These are phyloP conservation scores for Trichophyton benhamiae DNA, from an alignment of 2,329 filamentous ascomycete genomes.

Conservation along the genomic window DNA sequence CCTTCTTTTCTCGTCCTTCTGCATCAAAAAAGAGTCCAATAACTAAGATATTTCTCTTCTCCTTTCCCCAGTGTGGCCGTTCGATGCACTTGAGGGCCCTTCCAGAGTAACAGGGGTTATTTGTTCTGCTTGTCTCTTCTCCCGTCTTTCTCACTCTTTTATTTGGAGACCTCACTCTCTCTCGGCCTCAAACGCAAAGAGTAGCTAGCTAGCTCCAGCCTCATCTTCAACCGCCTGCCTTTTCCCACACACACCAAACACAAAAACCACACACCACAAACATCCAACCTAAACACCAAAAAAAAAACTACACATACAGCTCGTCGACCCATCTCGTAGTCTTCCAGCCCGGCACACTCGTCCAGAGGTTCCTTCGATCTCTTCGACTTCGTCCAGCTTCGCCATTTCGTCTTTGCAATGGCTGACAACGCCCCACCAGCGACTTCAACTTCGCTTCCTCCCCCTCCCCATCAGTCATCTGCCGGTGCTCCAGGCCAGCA, in stretches of 20 bases:
- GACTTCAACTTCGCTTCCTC: conserved; percentile 53
- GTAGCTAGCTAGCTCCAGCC: conserved; percentile 4
- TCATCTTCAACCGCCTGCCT: not conserved
- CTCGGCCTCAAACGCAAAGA: conserved; percentile 13
- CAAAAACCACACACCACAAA: not conserved
- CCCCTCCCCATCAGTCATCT: conserved; percentile 51
- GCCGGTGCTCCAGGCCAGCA: conserved; percentile 53
- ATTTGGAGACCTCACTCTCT: conserved; percentile 6
- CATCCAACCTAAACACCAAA: too few relatives aligned
- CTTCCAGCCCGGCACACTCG: not conserved
- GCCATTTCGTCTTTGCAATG: conserved; percentile 42
- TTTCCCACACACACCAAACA: not conserved
- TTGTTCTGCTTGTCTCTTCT: conserved; percentile 5
- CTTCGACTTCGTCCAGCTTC: not conserved
- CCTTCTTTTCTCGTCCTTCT: conserved; percentile 4
- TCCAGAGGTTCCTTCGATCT: not conserved
- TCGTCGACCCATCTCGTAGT: not conserved
- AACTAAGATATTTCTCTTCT: not conserved
- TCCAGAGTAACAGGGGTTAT: not conserved
- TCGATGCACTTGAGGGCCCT: not conserved
- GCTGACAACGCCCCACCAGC: conserved; percentile 59
- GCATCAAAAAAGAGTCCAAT: not conserved
- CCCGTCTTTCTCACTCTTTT: conserved; percentile 5
- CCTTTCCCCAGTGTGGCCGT: not conserved
- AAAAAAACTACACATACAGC: not conserved